Conservation (phyloP, 2,329 filamentous ascomycete genomes). For the Penicillium sp. region DNA sequence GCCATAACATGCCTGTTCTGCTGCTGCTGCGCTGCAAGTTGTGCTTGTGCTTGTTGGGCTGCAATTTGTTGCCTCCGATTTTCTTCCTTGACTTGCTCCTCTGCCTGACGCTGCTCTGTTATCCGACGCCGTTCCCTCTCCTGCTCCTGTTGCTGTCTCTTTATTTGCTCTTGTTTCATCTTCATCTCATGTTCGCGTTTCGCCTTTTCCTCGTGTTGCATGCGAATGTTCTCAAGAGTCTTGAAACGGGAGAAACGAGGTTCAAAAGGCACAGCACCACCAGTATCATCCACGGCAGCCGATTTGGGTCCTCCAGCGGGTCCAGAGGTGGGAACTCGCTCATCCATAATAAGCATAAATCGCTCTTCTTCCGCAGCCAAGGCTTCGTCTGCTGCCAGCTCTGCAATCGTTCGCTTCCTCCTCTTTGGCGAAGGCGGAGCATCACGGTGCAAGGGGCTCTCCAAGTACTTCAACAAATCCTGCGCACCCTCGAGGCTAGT, state of each 20-base stretch:
- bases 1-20: constrained; percentile 59
- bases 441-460: constrained; percentile 77
- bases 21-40: constrained; percentile 49
- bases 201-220: constrained; percentile 73
- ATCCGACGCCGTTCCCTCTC: constrained; percentile 54
- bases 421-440: constrained; percentile 83
- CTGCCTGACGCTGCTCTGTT: constrained; percentile 48
- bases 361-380: constrained; percentile 85
- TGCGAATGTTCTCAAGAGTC: constrained; percentile 81
- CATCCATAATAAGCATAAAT: constrained; percentile 91
- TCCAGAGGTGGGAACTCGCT: constrained; percentile 67
- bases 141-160: constrained; percentile 54
- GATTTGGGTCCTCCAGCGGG: constrained; percentile 64
- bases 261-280: constrained; percentile 75
- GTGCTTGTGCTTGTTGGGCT: constrained; percentile 54
- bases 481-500: constrained; percentile 71
- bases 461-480: constrained; percentile 70
- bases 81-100: constrained; percentile 50
- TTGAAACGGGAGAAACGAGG: constrained; percentile 91
- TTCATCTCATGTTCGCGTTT: constrained; percentile 54
- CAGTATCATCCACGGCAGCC: constrained; percentile 74
- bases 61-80: constrained; percentile 44
- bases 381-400: constrained; percentile 93
- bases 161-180: constrained; percentile 54
- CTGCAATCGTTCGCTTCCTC: constrained; percentile 89